Conservation (phyloP, 805 yeast genomes). For the Metschnikowia peoriensis region DNA sequence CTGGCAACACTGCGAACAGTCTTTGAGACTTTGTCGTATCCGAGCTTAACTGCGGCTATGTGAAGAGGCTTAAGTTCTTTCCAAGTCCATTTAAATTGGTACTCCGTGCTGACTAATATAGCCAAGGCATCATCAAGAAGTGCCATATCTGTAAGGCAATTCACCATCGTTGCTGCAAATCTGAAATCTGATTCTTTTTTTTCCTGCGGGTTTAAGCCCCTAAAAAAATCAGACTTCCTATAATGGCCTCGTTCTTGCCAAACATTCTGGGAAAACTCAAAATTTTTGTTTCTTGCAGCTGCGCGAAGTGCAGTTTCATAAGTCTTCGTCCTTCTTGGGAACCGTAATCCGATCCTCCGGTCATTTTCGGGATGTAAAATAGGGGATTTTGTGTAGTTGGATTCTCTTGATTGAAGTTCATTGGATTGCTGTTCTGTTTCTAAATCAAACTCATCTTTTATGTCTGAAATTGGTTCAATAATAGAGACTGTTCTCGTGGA, state of each 20-base stretch:
- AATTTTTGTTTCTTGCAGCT: constrained; percentile 54
- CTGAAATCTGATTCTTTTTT: constrained; percentile 54
- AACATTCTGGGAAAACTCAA: constrained; percentile 57
- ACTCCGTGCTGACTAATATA: constrained; percentile 62
- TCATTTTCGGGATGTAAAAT: constrained; percentile 10
- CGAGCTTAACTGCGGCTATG: constrained; percentile 31
- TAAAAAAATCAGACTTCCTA: constrained; percentile 56
- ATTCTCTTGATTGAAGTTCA: neutral
- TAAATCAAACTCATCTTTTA: neutral
- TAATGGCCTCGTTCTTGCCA: constrained; percentile 81
- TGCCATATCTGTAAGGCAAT: constrained; percentile 53
- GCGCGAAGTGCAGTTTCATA: constrained; percentile 67
- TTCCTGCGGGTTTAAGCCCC: constrained; percentile 27
- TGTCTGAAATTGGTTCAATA: neutral
- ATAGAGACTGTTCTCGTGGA: neutral
- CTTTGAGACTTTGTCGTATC: constrained; percentile 27
- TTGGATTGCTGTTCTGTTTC: constrained; percentile 2
- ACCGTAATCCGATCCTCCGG: neutral
- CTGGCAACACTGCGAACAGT: constrained; percentile 34
- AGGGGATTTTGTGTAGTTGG: constrained; percentile 22
- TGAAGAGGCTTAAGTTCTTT: constrained; percentile 30
- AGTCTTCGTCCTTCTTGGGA: constrained; percentile 39
- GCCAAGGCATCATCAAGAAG: constrained; percentile 67
- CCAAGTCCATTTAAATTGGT: constrained; percentile 69
- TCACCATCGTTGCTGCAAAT: constrained; percentile 73